These are phyloP conservation scores for Extremus antarcticus DNA, from an alignment of 495 filamentous ascomycete genomes.

Conservation along the genomic window DNA sequence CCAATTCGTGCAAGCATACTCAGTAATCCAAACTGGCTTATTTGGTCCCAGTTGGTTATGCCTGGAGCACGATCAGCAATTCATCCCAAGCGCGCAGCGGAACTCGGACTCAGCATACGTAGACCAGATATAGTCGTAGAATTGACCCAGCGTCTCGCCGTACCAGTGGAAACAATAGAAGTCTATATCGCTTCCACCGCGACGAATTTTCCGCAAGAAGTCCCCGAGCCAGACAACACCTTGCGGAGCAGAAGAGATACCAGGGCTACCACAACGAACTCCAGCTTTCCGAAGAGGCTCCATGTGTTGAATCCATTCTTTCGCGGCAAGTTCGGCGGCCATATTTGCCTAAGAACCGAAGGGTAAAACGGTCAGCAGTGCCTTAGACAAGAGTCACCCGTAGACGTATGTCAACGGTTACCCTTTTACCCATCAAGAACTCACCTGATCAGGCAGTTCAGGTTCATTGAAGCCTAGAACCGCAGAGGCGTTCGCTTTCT, in stretches of 20 bases:
- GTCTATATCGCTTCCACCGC: constrained; percentile 12
- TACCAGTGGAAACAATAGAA: constrained; percentile 21
- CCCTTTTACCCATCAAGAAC: no score
- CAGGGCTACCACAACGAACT: constrained; percentile 14
- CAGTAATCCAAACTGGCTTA: constrained; percentile 16
- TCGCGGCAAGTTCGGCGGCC: constrained; percentile 9
- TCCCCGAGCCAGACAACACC: constrained; percentile 15
- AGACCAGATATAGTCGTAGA: constrained; percentile 19
- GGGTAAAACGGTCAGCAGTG: not conserved
- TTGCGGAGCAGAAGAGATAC: constrained; percentile 18
- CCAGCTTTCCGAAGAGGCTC: constrained; percentile 16
- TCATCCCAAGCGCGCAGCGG: not conserved
- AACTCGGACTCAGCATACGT: not conserved
- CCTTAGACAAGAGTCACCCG: not conserved
- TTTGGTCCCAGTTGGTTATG: constrained; percentile 17
- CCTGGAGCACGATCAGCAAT: not conserved
- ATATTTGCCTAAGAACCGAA: constrained; percentile 2
- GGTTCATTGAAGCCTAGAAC: constrained; percentile 19
- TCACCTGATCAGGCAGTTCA: constrained; percentile 18
- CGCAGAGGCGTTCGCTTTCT: not conserved
- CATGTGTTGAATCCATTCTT: constrained; percentile 14
- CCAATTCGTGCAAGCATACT: constrained; percentile 15
- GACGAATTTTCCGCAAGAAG: constrained; percentile 7
- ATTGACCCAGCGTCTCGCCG: constrained; percentile 17
- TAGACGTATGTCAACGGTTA: no score